Base-by-base conservation (phyloP, 106 monocot genomes). In the Dendrobium chrysotoxum region DNA sequence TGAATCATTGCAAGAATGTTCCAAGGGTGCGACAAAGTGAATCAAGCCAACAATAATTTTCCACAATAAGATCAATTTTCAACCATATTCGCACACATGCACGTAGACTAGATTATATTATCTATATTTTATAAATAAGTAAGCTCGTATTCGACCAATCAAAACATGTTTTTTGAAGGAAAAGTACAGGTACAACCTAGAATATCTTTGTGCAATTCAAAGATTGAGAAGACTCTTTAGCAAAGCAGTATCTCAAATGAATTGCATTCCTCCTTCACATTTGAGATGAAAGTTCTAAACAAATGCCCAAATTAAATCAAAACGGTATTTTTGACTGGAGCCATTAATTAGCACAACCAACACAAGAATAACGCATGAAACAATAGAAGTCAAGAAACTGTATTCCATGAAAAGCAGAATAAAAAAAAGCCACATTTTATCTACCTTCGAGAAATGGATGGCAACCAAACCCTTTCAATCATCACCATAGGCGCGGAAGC, bases 401-500 rank as follows among this genome's bases (percentile, higher is more conserved):
- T 64, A 64, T 64, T 64, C 64, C 26, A n/a, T 64, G 7, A 64
- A 64, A 64, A 23, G 0, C 25, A 25, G 64, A 64, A 10, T 23
- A 10, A 64, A 64, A 11, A 20, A 26, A n/a, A 64, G 28, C 71
- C 71, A 23, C 35, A 71, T 35, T 25, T 71, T 38, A 15, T 35
- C 16, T 16, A 71, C 71, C 71, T 71, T 35, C 3, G 6, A 38
- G 71, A 71, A 13, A 31, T 42, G 50, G 50, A 50, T 50, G 50
- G 13, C 16, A 50, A 50, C 50, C 11, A 50, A 50, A 50, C 50
- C 50, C 50, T 50, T 46, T 50, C 41, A 74, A 40, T 93, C 92
- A 28, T 97, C 96, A 0, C 93, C 96, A 45, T 92, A 92, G 42
- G 96, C 93, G 20, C 84, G 86, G 83, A 92, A 97, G 7, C 92